phyloP scores from a whole-genome alignment of 2,329 filamentous ascomycete species.

The Colletotrichum chrysophilum region DNA sequence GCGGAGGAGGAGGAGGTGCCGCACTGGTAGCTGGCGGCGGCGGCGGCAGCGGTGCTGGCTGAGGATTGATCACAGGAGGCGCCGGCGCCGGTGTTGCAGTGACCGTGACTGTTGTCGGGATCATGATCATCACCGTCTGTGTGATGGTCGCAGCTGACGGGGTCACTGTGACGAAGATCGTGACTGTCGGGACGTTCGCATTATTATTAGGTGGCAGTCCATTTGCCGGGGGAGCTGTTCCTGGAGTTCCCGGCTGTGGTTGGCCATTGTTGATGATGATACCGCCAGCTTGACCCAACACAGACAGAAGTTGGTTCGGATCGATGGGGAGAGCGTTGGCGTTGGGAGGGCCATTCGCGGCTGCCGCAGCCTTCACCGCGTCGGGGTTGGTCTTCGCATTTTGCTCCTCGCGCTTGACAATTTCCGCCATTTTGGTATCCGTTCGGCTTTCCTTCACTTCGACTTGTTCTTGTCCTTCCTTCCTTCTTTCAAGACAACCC shows the following conservation, averaged over 20 bases:
- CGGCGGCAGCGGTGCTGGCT: background rate
- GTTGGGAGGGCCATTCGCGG: background rate
- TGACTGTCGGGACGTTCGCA: conserved; percentile 15
- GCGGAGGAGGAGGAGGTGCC: background rate
- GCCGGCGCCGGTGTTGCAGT: conserved; percentile 1
- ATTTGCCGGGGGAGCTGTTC: background rate
- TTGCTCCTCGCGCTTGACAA: background rate
- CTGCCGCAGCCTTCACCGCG: background rate
- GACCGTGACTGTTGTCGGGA: conserved; percentile 7
- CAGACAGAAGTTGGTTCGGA: conserved; percentile 8
- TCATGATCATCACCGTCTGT: conserved; percentile 10
- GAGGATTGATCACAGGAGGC: background rate
- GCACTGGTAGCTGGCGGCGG: background rate
- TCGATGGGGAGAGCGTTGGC: conserved; percentile 6
- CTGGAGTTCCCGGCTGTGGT: background rate
- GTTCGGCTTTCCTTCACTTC: background rate
- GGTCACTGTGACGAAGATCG: conserved; percentile 11
- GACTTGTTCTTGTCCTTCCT: background rate
- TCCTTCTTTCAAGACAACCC: background rate
- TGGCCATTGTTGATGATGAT: background rate
- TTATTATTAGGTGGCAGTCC: conserved; percentile 11
- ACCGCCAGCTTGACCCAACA: background rate
- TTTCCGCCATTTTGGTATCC: background rate
- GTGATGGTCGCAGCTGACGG: background rate
- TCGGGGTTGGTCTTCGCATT: background rate